phyloP scores from a whole-genome alignment of 2,329 filamentous ascomycete genomes.

The Neocatenulostroma microsporum region DNA sequence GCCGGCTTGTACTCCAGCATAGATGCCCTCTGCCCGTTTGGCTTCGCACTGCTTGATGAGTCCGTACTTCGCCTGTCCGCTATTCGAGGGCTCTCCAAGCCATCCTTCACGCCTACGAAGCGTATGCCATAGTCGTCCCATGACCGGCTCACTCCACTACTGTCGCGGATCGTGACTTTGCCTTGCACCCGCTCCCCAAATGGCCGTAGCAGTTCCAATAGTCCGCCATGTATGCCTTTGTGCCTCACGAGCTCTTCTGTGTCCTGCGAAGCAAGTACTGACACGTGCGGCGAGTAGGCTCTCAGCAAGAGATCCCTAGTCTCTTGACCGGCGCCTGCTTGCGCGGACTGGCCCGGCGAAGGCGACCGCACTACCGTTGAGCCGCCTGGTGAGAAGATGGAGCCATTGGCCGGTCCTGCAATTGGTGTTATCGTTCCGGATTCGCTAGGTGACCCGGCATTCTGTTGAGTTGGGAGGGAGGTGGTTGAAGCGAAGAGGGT shows the following conservation, averaged over 20 bases:
- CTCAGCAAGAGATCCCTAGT: constrained; percentile 62
- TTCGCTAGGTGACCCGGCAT: constrained; percentile 30
- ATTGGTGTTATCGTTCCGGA: constrained; percentile 37
- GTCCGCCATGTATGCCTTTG: constrained; percentile 75
- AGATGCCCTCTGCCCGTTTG: constrained; percentile 14
- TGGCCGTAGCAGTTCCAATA: constrained; percentile 78
- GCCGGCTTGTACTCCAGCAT: constrained; percentile 31
- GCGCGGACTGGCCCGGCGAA: constrained; percentile 32
- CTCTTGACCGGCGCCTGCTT: constrained; percentile 39
- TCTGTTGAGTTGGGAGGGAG: constrained; percentile 33
- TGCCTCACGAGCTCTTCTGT: constrained; percentile 70
- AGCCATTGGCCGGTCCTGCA: constrained; percentile 28
- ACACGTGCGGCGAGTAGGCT: constrained; percentile 82
- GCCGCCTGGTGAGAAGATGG: constrained; percentile 38
- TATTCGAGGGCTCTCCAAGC: constrained; percentile 33
- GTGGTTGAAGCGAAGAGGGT: constrained; percentile 47
- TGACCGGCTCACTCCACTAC: constrained; percentile 69
- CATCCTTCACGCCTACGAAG: constrained; percentile 64
- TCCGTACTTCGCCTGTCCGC: constrained; percentile 33
- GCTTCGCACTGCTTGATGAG: constrained; percentile 23
- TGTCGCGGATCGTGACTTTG: constrained; percentile 85
- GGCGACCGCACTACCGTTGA: constrained; percentile 33
- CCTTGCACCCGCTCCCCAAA: constrained; percentile 85
- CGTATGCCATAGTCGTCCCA: constrained; percentile 88
- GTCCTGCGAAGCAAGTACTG: constrained; percentile 77